Evolutionary conservation across 805 yeast genomes (phyloP), one percentile per base, ranked within the genome.

Genomic region (Pichia californica): DNA sequence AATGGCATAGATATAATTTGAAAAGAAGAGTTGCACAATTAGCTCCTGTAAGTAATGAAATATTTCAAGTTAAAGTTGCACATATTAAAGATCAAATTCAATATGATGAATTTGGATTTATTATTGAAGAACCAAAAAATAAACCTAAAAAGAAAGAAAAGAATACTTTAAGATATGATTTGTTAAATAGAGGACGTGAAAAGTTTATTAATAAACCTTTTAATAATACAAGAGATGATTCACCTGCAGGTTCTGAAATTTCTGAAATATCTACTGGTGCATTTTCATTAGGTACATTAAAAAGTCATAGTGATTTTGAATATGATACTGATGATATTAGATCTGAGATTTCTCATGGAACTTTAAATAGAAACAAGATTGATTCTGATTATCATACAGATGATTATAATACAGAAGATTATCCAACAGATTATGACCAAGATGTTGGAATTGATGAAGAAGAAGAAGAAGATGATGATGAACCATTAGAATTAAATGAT

Each of bases 1-100:
- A 93, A 44, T 93, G 99, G 99, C 99, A 93, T 60, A 75, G 99
- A 50, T 93, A 93, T 64, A 93, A 93, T 58, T 73, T 93, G 57
- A 93, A 93, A 60, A 79, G 99, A 65, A 74, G 96, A 52, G 96
- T 93, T 19, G 96, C 96, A 1, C 73, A 75, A n/a, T 64, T 88
- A 43, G 77, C 83, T 6, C 81, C 95, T 2, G 78, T 88, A 26
- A 44, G 47, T 31, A 58, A 61, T 9, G 53, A 55, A 9, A 38
- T 51, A 3, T 62, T 62, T 44, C 58, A 57, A 41, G 38, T 54
- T 7, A 63, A 63, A 36, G 57, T 63, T 9, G 40, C 36, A n/a
- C 49, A 47, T 10, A 54, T 52, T 38, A 55, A 67, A 54, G 49
- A 50, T 2, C 45, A 43, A n/a, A 51, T 52, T 10, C 47, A 52